Evolutionary conservation across 2,329 filamentous ascomycete genomes (phyloP).

Genomic region (Colletotrichum filicis): DNA sequence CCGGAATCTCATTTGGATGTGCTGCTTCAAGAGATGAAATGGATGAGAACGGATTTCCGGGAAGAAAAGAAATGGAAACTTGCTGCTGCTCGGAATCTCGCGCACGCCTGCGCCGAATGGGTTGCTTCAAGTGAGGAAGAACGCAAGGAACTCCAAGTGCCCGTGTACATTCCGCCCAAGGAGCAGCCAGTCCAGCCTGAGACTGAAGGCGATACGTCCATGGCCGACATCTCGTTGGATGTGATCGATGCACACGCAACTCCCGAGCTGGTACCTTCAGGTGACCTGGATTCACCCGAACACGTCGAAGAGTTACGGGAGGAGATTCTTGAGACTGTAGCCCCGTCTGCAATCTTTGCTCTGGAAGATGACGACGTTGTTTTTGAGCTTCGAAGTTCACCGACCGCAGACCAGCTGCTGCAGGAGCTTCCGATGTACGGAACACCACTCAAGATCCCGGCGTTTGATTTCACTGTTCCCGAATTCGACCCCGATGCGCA

Average conservation of each 20-base stretch:
- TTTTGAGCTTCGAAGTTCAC: conserved; percentile 80
- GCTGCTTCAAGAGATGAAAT: conserved; percentile 90
- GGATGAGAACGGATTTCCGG: conserved; percentile 97
- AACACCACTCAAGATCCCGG: conserved; percentile 68
- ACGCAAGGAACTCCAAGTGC: conserved; percentile 75
- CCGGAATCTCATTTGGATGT: conserved; percentile 87
- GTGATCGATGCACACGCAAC: conserved; percentile 62
- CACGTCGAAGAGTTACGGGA: conserved; percentile 55
- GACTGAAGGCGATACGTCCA: conserved; percentile 47
- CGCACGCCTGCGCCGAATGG: conserved; percentile 87
- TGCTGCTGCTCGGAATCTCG: conserved; percentile 81
- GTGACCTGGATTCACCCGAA: conserved; percentile 68
- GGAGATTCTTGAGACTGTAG: conserved; percentile 58
- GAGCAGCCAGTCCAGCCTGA: conserved; percentile 39
- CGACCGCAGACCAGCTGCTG: conserved; percentile 80
- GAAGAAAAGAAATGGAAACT: conserved; percentile 96
- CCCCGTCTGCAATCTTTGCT: conserved; percentile 85
- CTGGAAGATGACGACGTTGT: conserved; percentile 85
- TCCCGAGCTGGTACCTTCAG: conserved; percentile 75
- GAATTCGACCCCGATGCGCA: conserved; percentile 74
- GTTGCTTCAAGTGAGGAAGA: conserved; percentile 72
- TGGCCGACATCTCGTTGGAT: conserved; percentile 46
- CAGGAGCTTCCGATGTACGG: conserved; percentile 85
- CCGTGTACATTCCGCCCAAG: conserved; percentile 60
- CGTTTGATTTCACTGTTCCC: conserved; percentile 65